A percentile compares a stretch with the other conserved stretches of the same genome.
Evolutionary conservation across 2,329 filamentous ascomycete genomes (phyloP).

Genomic region (Hypoxylon sp.): DNA sequence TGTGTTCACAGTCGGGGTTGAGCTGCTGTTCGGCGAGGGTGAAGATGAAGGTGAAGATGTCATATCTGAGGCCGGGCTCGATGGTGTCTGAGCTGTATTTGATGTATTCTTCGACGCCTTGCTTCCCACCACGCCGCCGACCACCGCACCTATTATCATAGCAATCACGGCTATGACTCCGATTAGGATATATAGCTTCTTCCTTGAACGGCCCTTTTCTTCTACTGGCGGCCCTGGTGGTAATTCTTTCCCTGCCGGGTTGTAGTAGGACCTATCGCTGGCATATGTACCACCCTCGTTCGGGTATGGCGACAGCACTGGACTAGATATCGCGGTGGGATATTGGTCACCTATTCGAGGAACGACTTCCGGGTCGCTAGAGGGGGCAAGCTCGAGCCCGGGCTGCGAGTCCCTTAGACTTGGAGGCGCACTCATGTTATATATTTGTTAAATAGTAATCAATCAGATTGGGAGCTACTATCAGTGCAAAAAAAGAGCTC

Average conservation of each 20-base stretch:
- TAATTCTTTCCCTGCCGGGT: background rate
- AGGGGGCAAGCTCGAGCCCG: slow-evolving; percentile 32
- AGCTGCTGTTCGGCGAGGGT: background rate
- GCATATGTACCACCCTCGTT: background rate
- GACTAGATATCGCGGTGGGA: slow-evolving; percentile 7
- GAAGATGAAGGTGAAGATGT: slow-evolving; percentile 13
- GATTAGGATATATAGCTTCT: slow-evolving; percentile 31
- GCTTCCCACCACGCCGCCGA: slow-evolving; percentile 36
- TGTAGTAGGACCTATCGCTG: slow-evolving; percentile 4
- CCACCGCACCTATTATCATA: slow-evolving; percentile 26
- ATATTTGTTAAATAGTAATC: background rate
- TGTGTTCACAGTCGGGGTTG: slow-evolving; percentile 22
- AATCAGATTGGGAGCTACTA: background rate
- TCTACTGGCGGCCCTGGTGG: background rate
- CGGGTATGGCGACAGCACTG: slow-evolving; percentile 3
- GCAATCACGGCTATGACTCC: slow-evolving; percentile 17
- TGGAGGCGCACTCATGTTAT: slow-evolving; percentile 18
- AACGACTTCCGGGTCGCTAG: slow-evolving; percentile 26
- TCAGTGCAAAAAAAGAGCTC: background rate
- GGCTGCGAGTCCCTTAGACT: slow-evolving; percentile 27
- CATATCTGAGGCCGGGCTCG: background rate
- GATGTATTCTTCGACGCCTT: slow-evolving; percentile 9
- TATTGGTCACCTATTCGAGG: slow-evolving; percentile 1
- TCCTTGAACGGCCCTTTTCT: slow-evolving; percentile 10
- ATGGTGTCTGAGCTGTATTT: background rate